Base-by-base conservation (phyloP, 1,284 basidiomycete species). In the Anthracocystis setariae region DNA sequence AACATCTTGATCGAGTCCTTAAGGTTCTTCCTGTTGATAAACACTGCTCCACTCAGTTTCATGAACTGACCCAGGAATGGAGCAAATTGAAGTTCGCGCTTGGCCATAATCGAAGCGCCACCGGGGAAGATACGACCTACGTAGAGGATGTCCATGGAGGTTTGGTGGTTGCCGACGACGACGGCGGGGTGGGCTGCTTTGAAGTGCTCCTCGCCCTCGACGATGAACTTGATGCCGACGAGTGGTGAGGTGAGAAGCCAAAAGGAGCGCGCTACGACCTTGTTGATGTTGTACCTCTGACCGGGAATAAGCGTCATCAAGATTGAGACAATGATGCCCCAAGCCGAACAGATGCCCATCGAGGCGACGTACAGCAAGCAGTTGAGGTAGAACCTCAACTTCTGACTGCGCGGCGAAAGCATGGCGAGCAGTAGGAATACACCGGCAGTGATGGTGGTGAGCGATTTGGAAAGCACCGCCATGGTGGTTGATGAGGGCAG, bases 21-120 rank as follows among this genome's bases (percentile, higher is more conserved):
- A 12, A 90, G 85, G 84, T 94, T 94, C 56, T 90, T 90, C 56
- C 96, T 88, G 85, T 98, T 90, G 73, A 99, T 87, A 83, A 97
- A 98, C 59, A 98, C 90, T 20, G 93, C 90, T n/a, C 94, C 94
- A 3, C 91, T 90, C 74, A 95, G 87, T 29, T 87, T 86, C 91
- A 99, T 68, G 85, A 90, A 98, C 76, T 93, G 93, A 2, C 96
- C 96, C 9, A 99, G 87, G 4, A 90, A 68, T 0, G 96, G 96
- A 0, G 88, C 86, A 86, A 88, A 95, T 77, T 91, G 89, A 29
- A 98, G 86, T 63, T 94, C 92, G 80, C 91, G 90, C 86, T 99
- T 99, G 18, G 94, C 90, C 89, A 95, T 94, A 80, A 99, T 95
- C 21, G 90, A 88, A 7, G 92, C 88, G 66, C 88, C 87, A 67